phyloP scores from a whole-genome alignment of 2,329 filamentous ascomycete genomes.

The Colletotrichum sp. region DNA sequence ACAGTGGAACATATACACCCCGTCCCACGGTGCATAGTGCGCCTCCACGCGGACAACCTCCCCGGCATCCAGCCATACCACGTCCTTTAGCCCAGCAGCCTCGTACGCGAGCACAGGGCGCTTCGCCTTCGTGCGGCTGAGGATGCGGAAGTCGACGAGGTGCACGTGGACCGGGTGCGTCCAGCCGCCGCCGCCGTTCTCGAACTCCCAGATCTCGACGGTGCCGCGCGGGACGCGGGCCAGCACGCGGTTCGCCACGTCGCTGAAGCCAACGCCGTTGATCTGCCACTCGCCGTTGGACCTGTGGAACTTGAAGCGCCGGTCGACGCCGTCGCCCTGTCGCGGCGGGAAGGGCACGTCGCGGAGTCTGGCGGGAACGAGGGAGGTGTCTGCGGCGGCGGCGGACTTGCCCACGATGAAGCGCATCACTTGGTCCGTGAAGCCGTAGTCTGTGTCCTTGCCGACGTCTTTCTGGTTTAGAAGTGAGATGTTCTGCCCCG shows the following conservation, averaged over 20 bases:
- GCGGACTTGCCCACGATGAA: slow-evolving; percentile 48
- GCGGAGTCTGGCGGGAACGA: slow-evolving; percentile 37
- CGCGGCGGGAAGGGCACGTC: slow-evolving; percentile 42
- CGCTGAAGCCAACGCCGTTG: slow-evolving; percentile 52
- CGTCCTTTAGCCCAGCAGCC: slow-evolving; percentile 59
- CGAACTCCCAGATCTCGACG: slow-evolving; percentile 54
- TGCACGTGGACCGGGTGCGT: slow-evolving; percentile 64
- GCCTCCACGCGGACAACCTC: slow-evolving; percentile 57
- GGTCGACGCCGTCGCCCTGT: slow-evolving; percentile 38
- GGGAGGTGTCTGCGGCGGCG: slow-evolving; percentile 38
- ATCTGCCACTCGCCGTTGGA: slow-evolving; percentile 52
- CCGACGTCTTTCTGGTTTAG: slow-evolving; percentile 37
- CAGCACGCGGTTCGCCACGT: slow-evolving; percentile 52
- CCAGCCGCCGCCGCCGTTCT: slow-evolving; percentile 54
- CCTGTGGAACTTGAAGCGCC: slow-evolving; percentile 50
- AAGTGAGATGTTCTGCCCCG: slow-evolving; percentile 51
- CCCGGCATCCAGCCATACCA: slow-evolving; percentile 56
- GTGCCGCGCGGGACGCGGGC: slow-evolving; percentile 51
- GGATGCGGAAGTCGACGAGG: slow-evolving; percentile 61
- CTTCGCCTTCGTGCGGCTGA: slow-evolving; percentile 48
- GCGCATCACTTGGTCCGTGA: slow-evolving; percentile 57
- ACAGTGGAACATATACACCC: slow-evolving; percentile 56
- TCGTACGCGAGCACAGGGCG: slow-evolving; percentile 56
- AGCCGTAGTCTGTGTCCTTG: slow-evolving; percentile 52
- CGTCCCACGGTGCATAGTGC: slow-evolving; percentile 57